These are phyloP conservation scores for Aeschynomene evenia DNA, from an alignment of 306 rosid species.

Conservation along the genomic window DNA sequence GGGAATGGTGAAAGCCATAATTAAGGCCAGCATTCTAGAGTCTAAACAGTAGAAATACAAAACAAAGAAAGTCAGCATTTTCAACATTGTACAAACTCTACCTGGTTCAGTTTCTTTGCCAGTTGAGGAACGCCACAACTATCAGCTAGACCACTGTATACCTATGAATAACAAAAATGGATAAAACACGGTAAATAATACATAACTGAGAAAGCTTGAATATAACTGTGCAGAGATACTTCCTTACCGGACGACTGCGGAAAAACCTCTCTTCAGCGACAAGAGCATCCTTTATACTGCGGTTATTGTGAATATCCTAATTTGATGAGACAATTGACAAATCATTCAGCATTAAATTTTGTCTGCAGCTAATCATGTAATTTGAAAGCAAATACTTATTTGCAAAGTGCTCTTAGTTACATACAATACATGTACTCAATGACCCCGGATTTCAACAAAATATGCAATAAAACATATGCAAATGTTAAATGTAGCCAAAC, in stretches of 20 bases:
- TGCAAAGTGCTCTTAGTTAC: neutral
- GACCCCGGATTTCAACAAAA: constrained; percentile 14
- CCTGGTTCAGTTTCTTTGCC: constrained; percentile 97
- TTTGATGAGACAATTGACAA: constrained; percentile 33
- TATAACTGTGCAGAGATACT: constrained; percentile 5
- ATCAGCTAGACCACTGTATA: constrained; percentile 84
- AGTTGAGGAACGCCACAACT: constrained; percentile 95
- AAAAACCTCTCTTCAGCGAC: constrained; percentile 88
- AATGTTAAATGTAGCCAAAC: constrained; percentile 16
- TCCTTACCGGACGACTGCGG: constrained; percentile 90
- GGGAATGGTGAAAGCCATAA: neutral
- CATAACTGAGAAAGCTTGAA: constrained; percentile 14
- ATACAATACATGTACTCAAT: neutral
- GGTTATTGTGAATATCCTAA: constrained; percentile 82
- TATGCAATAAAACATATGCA: neutral
- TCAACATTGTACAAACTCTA: constrained; percentile 27
- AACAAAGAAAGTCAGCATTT: neutral
- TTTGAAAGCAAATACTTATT: constrained; percentile 21
- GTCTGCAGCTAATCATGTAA: constrained; percentile 21
- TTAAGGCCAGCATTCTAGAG: constrained; percentile 4
- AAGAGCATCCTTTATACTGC: constrained; percentile 95
- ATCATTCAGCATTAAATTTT: constrained; percentile 24
- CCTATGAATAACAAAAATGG: constrained; percentile 48
- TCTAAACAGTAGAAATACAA: constrained; percentile 11
- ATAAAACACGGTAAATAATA: neutral